Evolutionary conservation across 2,329 filamentous ascomycete genomes (phyloP).

Genomic region (Bipolaris sorokiniana): DNA sequence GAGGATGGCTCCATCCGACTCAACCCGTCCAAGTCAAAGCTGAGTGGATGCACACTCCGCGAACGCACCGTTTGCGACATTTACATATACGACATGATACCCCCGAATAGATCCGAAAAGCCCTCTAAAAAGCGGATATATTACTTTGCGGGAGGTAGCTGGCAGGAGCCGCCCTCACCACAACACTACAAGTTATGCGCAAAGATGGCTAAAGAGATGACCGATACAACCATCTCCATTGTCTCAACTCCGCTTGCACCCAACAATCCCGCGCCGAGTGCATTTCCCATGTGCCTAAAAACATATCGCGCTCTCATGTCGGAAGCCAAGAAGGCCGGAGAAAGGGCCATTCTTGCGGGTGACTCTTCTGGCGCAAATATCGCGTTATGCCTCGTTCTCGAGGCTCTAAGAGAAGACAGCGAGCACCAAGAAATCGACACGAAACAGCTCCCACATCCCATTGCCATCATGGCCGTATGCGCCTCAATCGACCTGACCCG

Average conservation of each 20-base stretch:
- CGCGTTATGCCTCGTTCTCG: slow-evolving; percentile 51
- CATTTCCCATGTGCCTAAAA: slow-evolving; percentile 56
- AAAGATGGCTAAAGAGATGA: slow-evolving; percentile 53
- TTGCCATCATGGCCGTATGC: slow-evolving; percentile 54
- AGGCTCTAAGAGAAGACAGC: slow-evolving; percentile 45
- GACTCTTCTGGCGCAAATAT: slow-evolving; percentile 65
- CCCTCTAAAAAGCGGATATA: slow-evolving; percentile 51
- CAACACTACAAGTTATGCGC: slow-evolving; percentile 61
- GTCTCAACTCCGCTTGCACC: slow-evolving; percentile 63
- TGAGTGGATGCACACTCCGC: slow-evolving; percentile 43
- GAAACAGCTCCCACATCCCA: slow-evolving; percentile 33
- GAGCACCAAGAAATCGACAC: slow-evolving; percentile 11
- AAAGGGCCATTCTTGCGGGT: slow-evolving; percentile 59
- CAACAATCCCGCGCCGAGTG: slow-evolving; percentile 55
- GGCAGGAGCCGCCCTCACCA: slow-evolving; percentile 57
- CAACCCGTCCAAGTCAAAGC: slow-evolving; percentile 43
- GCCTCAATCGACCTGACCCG: slow-evolving; percentile 59
- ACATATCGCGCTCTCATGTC: slow-evolving; percentile 54
- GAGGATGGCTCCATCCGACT: slow-evolving; percentile 53
- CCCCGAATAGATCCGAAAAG: slow-evolving; percentile 21
- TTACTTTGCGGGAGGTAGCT: slow-evolving; percentile 64
- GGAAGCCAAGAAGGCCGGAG: slow-evolving; percentile 46
- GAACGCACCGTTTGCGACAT: slow-evolving; percentile 53
- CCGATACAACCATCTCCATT: slow-evolving; percentile 53
- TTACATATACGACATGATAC: slow-evolving; percentile 54